phyloP scores from a whole-genome alignment of 2,329 filamentous ascomycete genomes.

The Cordyceps javanica region DNA sequence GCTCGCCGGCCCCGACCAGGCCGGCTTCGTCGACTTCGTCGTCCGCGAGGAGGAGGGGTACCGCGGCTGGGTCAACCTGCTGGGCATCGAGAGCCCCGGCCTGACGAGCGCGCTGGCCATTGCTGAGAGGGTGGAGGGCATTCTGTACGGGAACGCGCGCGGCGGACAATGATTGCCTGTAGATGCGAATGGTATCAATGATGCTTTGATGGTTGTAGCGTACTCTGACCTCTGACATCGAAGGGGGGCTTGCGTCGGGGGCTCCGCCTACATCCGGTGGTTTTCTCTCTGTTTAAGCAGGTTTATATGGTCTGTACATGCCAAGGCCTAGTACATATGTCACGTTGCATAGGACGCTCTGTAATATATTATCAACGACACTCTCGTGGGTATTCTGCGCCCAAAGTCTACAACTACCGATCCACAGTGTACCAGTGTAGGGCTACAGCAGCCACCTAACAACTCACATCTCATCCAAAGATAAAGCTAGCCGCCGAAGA shows the following conservation, averaged over 20 bases:
- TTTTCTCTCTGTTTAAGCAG: too few relatives aligned
- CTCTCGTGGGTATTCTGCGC: slow-evolving; percentile 11
- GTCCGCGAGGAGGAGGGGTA: slow-evolving; percentile 72
- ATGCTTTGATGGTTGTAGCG: too few relatives aligned
- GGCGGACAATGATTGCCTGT: neutral
- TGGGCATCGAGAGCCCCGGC: slow-evolving; percentile 92
- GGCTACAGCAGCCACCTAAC: neutral
- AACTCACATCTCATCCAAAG: slow-evolving; percentile 2
- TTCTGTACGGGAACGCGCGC: slow-evolving; percentile 36
- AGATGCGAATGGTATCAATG: too few relatives aligned
- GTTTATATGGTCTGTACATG: neutral
- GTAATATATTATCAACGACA: slow-evolving; percentile 3
- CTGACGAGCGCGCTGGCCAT: slow-evolving; percentile 84
- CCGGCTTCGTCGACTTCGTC: slow-evolving; percentile 77
- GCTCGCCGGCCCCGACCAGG: slow-evolving; percentile 53
- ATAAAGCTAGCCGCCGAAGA: neutral
- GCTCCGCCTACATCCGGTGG: too few relatives aligned
- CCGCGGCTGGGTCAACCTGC: slow-evolving; percentile 77
- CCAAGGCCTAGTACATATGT: neutral
- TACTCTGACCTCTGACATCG: too few relatives aligned
- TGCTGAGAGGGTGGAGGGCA: slow-evolving; percentile 61
- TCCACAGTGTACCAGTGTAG: neutral
- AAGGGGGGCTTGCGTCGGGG: too few relatives aligned
- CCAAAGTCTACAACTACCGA: neutral
- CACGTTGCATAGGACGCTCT: slow-evolving; percentile 1